A percentile compares a stretch with the other conserved stretches of the same genome.
These are phyloP conservation scores for Yamadazyma atlantica DNA, from an alignment of 1,139 yeast species.

Conservation along the genomic window DNA sequence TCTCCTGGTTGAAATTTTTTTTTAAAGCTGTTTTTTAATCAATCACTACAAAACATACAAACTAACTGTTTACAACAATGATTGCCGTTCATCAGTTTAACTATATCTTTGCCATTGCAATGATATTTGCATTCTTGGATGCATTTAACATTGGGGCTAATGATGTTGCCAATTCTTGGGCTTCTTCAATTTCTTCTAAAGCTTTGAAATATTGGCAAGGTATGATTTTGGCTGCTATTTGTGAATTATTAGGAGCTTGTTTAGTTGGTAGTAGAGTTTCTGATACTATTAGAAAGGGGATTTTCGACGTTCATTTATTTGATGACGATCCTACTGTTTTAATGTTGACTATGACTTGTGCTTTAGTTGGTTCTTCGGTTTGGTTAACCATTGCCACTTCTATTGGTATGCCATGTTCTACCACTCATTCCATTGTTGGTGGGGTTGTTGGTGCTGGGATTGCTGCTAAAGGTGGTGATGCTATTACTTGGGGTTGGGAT, in stretches of 20 bases:
- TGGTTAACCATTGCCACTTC: constrained; percentile 71
- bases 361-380: constrained; percentile 70
- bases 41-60: no score
- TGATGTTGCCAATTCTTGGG: constrained; percentile 80
- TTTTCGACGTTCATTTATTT: constrained; percentile 53
- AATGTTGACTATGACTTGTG: constrained; percentile 76
- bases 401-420: constrained; percentile 74
- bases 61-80: constrained; percentile 19
- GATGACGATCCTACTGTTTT: constrained; percentile 62
- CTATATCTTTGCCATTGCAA: constrained; percentile 63
- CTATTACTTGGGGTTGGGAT: constrained; percentile 72
- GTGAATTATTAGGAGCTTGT: constrained; percentile 76
- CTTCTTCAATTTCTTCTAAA: constrained; percentile 70
- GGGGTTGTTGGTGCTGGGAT: constrained; percentile 74
- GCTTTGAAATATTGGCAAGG: constrained; percentile 75
- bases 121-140: constrained; percentile 73
- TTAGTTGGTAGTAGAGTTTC: constrained; percentile 70
- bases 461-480: constrained; percentile 62
- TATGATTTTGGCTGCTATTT: constrained; percentile 63
- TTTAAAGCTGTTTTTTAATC: neutral
- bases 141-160: constrained; percentile 87
- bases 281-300: constrained; percentile 64
- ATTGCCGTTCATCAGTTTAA: constrained; percentile 55
- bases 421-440: constrained; percentile 79
- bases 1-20: neutral